Percentiles rank a stretch among this genome's conserved stretches.
Evolutionary conservation across 805 yeast genomes (phyloP).

Genomic region (Candida palmyrensis): DNA sequence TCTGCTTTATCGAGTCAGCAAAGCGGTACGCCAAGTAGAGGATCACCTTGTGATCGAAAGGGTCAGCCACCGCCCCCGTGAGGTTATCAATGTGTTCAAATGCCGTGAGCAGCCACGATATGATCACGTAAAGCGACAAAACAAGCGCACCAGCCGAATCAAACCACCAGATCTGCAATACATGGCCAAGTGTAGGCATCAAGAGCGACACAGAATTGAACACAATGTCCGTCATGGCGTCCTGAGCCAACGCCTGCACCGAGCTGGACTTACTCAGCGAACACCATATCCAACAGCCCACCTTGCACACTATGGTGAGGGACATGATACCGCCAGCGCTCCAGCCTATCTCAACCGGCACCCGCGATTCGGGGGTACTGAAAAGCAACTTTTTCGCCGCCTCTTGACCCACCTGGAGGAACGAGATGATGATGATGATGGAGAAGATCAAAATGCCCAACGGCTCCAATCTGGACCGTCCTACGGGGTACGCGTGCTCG

Average conservation of each 20-base stretch:
- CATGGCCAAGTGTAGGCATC: constrained; percentile 60
- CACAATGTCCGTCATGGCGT: constrained; percentile 72
- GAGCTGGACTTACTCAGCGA: constrained; percentile 55
- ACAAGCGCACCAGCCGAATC: constrained; percentile 71
- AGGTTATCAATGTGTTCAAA: constrained; percentile 69
- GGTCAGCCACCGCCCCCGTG: constrained; percentile 67
- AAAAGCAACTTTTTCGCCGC: constrained; percentile 46
- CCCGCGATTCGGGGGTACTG: constrained; percentile 22
- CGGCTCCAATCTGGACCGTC: constrained; percentile 70
- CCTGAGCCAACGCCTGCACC: constrained; percentile 76
- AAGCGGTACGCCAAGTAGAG: constrained; percentile 65
- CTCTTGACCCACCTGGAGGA: constrained; percentile 66
- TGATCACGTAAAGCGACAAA: constrained; percentile 56
- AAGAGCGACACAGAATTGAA: constrained; percentile 68
- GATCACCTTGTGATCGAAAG: constrained; percentile 58
- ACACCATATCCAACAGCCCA: constrained; percentile 63
- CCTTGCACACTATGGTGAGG: constrained; percentile 54
- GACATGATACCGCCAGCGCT: constrained; percentile 58
- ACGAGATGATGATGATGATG: constrained; percentile 64
- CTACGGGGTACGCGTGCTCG: constrained; percentile 55
- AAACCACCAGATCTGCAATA: constrained; percentile 58
- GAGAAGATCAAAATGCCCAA: constrained; percentile 73
- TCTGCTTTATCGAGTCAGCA: constrained; percentile 58
- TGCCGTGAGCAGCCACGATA: constrained; percentile 60
- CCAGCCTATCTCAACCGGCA: constrained; percentile 42